Evolutionary conservation across 345 rosid species (phyloP).

Genomic region (Murraya paniculata): DNA sequence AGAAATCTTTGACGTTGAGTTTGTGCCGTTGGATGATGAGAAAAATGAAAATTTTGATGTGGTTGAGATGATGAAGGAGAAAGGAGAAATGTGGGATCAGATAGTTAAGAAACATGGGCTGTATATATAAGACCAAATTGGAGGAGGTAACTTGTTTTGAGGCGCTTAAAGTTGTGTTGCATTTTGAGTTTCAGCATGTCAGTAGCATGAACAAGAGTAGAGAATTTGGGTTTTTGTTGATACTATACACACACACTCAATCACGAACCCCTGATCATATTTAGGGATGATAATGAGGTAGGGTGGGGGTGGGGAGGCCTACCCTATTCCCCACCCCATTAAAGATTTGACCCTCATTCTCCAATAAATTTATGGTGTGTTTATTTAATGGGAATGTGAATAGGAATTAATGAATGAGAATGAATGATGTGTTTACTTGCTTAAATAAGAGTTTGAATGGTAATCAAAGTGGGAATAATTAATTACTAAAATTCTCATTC

Average conservation of each 20-base stretch:
- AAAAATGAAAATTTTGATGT: slow-evolving; percentile 17
- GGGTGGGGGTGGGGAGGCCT: not conserved
- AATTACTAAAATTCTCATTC: too few species aligned
- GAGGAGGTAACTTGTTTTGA: slow-evolving; percentile 28
- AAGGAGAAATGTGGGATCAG: slow-evolving; percentile 24
- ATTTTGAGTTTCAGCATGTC: slow-evolving; percentile 31
- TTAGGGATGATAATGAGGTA: too few species aligned
- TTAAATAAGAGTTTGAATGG: too few species aligned
- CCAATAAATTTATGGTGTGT: too few species aligned
- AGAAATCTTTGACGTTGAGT: slow-evolving; percentile 16
- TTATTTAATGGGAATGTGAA: too few species aligned
- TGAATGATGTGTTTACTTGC: too few species aligned
- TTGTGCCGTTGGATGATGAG: slow-evolving; percentile 17
- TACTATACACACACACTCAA: too few species aligned
- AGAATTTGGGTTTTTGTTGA: slow-evolving; percentile 9
- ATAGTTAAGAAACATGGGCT: slow-evolving; percentile 24
- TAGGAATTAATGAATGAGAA: too few species aligned
- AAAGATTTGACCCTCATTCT: too few species aligned
- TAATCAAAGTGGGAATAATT: too few species aligned
- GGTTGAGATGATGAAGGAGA: slow-evolving; percentile 11
- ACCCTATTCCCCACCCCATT: too few species aligned
- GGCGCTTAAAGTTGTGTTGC: slow-evolving; percentile 8
- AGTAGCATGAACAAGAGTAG: slow-evolving; percentile 37
- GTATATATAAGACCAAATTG: slow-evolving; percentile 12
- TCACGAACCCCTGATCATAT: too few species aligned